Conservation (phyloP, 805 yeast genomes). For the Teunomyces pallodes region DNA sequence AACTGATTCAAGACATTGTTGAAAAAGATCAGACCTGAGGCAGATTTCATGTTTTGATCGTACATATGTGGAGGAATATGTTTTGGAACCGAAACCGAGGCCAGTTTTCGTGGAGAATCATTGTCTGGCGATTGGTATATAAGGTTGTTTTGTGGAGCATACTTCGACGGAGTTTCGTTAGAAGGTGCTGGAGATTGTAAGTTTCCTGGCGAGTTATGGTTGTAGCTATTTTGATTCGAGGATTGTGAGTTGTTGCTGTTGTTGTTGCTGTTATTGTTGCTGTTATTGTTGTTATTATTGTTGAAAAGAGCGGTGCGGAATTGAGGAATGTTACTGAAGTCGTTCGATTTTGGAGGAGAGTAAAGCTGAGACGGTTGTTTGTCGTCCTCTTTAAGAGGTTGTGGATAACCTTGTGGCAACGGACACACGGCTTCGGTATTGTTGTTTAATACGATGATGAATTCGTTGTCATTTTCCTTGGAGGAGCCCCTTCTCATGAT, state of each 20-base stretch:
- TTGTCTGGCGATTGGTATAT: background rate
- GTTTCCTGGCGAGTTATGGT: constrained; percentile 24
- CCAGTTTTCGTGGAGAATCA: constrained; percentile 2
- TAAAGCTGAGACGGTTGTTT: constrained; percentile 10
- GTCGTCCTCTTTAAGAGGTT: constrained; percentile 1
- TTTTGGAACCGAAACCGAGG: constrained; percentile 4
- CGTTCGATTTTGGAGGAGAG: constrained; percentile 13
- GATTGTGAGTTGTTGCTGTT: background rate
- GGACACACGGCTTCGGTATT: constrained; percentile 55
- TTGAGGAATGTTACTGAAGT: constrained; percentile 8
- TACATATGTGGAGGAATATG: constrained; percentile 5
- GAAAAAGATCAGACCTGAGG: background rate
- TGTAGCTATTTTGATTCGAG: constrained; percentile 16
- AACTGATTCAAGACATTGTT: constrained; percentile 4
- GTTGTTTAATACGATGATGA: constrained; percentile 50
- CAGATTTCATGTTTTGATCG: background rate
- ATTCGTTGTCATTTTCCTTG: constrained; percentile 39
- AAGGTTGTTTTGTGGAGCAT: constrained; percentile 8
- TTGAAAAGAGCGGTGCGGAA: constrained; percentile 15
- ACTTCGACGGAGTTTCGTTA: constrained; percentile 7
- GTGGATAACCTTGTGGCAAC: constrained; percentile 21
- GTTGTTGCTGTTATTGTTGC: no score
- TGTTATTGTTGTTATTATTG: no score
- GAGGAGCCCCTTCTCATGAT: constrained; percentile 31
- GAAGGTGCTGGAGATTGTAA: constrained; percentile 6